A percentile compares a stretch with the other conserved stretches of the same genome.
These are phyloP conservation scores for Paecilomyces formosus DNA, from an alignment of 2,329 filamentous ascomycete genomes.

Conservation along the genomic window DNA sequence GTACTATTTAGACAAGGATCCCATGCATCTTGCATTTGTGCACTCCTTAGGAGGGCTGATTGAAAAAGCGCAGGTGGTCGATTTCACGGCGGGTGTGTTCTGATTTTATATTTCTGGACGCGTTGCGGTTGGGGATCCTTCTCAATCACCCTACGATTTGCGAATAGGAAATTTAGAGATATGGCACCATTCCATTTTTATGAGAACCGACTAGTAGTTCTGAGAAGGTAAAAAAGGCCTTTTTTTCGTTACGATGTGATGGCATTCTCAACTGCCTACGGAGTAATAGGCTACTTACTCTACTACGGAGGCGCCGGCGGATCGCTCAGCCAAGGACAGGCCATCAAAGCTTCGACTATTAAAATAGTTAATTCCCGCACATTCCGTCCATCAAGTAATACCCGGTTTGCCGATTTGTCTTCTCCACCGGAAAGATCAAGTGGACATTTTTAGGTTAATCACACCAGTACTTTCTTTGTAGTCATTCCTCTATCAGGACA, in stretches of 20 bases:
- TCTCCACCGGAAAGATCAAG: background rate
- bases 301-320: background rate
- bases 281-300: too few relatives aligned
- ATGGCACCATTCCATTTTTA: too few relatives aligned
- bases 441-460: background rate
- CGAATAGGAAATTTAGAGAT: too few relatives aligned
- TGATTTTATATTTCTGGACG: background rate
- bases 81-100: background rate
- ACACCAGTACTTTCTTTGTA: background rate
- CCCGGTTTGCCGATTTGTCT: background rate
- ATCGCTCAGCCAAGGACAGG: background rate
- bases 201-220: too few relatives aligned
- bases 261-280: too few relatives aligned
- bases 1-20: slow-evolving; percentile 57
- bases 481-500: background rate
- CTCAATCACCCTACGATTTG: too few relatives aligned
- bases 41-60: background rate
- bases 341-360: background rate
- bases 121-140: too few relatives aligned
- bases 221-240: too few relatives aligned
- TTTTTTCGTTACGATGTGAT: too few relatives aligned
- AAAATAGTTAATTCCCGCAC: background rate
- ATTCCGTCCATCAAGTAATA: background rate
- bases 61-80: background rate
- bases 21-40: slow-evolving; percentile 49